Evolutionary conservation across 768 basidiomycete species (phyloP), one percentile per base, ranked within the genome.

Genomic region (Leccinum fibrillosum): DNA sequence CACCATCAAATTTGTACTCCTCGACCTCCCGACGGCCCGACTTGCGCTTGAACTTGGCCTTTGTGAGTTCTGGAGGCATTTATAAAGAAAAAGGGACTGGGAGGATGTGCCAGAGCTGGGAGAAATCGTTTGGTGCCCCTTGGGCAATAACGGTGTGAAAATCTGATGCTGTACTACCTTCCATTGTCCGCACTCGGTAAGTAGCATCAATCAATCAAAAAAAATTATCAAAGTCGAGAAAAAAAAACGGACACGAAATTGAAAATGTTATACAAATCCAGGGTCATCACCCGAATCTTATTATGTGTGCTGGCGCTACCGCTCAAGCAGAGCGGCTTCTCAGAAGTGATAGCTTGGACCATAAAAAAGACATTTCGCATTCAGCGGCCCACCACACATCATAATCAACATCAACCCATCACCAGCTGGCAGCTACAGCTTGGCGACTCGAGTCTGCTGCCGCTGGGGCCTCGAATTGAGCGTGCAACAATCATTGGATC

Each of bases 1-100:
- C 75, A 25, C 76, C 76, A 64, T 83, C 82, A 66, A 80, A 79
- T 56, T 76, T 66, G 64, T 76, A 78, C 34, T 83, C 80, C 4
- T 82, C 82, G 32, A 75, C 53, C 44, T 84, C 83, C 59, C 79
- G 80, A 42, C 80, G 77, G 57, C 75, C 78, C 2, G 75, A 60
- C 49, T 78, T 77, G 50, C 84, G 79, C 58, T 80, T 84, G 45
- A 81, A 65, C 66, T 78, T 83, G 30, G 74, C 64, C 66, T 82
- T 82, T 19, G 78, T 75, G 1, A 76, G 78, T 68, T 86, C 85
- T 53, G 77, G 78, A 37, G 85, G 83, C 85, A 86, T 86, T 37
- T 19, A 44, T 44, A 11, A 28, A 28, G 11, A 19, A 52, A 56
- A 49, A 15, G 56, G 21, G 23, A 59, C 47, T 58, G 55, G 54